Base-by-base conservation (phyloP, 805 yeast species). In the Wickerhamomyces queroliae region DNA sequence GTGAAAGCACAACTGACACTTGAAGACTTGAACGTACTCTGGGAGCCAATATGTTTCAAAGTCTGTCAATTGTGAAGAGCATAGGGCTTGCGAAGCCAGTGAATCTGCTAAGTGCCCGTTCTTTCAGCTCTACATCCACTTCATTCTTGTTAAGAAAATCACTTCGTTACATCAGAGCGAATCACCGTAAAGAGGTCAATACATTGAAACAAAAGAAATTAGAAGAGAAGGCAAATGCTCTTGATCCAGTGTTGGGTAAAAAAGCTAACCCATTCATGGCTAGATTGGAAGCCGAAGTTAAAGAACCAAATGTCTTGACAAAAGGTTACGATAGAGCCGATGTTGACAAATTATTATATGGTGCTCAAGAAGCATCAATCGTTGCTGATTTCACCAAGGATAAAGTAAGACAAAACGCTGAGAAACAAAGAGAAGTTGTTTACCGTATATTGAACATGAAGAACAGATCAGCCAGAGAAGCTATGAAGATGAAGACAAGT, bases 171-270 rank as follows among this genome's bases (percentile, higher is more conserved):
- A 45, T 53, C 19, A 37, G 47, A 32, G 49, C 59, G 13, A 43
- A 44, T 28, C 57, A 52, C 23, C 48, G 46, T 30, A 52, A 47
- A 44, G 56, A 54, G 36, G 39, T 49, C 33, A 55, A 52, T 35
- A 50, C 49, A 36, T 45, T 49, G 23, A 52, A 48, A 42, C 57
- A 54, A 37, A 51, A 53, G 48, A 49, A 47, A 38, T 43, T 51
- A n/a, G 37, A 47, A 12, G 56, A 49, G 38, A 44, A 42, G 35
- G 46, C 47, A 26, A 42, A 47, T 39, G 50, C 50, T 34, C 50
- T 54, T 15, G 97, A 90, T 61, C 97, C 97, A 2, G 95, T 90
- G 5, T 70, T 89, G 39, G 97, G 97, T 9, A 71, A 70, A 40
- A 62, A 76, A 5, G 64, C 73, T 37, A 79, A 79, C 43, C 79